Evolutionary conservation across 768 basidiomycete species (phyloP).

Genomic region (Russula foetens): DNA sequence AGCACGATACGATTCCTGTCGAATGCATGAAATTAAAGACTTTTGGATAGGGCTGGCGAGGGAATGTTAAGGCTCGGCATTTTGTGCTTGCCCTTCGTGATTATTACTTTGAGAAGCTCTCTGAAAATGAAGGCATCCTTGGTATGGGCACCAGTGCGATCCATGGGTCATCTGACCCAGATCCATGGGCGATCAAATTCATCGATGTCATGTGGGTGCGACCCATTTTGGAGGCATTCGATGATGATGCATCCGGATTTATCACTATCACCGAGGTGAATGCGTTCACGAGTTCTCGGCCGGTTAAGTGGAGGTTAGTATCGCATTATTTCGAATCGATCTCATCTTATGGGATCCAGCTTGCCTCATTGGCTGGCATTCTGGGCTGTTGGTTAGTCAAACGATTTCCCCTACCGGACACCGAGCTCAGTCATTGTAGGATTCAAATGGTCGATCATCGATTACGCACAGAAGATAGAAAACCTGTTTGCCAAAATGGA

Average conservation of each 20-base stretch:
- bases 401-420: neutral
- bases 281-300: slow-evolving; percentile 13
- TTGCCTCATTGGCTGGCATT: slow-evolving; percentile 28
- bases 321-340: neutral
- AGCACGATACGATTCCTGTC: neutral
- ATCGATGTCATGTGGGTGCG: slow-evolving; percentile 21
- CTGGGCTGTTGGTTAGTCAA: slow-evolving; percentile 23
- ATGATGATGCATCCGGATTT: slow-evolving; percentile 30
- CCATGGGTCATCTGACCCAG: slow-evolving; percentile 3
- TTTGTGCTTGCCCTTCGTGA: slow-evolving; percentile 26
- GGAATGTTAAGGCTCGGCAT: slow-evolving; percentile 16
- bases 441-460: slow-evolving; percentile 6
- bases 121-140: too few species aligned
- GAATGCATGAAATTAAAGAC: neutral
- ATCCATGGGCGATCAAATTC: slow-evolving; percentile 26
- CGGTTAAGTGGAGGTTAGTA: slow-evolving; percentile 24
- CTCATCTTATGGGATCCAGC: neutral
- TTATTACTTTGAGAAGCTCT: slow-evolving; percentile 24
- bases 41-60: slow-evolving; percentile 12
- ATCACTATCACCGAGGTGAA: slow-evolving; percentile 22
- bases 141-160: neutral
- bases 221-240: slow-evolving; percentile 28
- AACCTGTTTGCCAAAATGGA: slow-evolving; percentile 15
- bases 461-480: slow-evolving; percentile 14
- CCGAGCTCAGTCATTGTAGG: too few species aligned